Evolutionary conservation across 306 rosid species (phyloP), one percentile per base, ranked within the genome.

Genomic region (Trichosanthes cucumerina): DNA sequence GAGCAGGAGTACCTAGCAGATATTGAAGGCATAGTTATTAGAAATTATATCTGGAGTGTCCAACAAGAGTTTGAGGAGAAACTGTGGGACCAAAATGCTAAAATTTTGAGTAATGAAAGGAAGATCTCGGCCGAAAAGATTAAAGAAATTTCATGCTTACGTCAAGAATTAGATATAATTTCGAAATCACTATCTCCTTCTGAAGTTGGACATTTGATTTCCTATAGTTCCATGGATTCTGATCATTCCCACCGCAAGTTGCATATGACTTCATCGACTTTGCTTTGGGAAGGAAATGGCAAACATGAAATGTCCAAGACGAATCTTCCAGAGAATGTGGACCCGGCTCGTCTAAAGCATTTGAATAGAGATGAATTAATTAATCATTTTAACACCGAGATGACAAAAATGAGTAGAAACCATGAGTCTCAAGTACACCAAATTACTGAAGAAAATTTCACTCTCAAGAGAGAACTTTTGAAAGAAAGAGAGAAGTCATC

Each of bases 371-470:
- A 91, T 26, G 89, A 88, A 41, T 79, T 93, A 86, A 60, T 87
- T 41, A 39, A 39, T 46, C 77, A 86, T 79, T 84, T 60, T 49
- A 86, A 81, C 77, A 79, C 82, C 44, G 88, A 84, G 88, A 88
- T 96, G 84, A 88, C 91, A 71, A 87, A 83, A 64, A 84, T 89
- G 93, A 91, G 84, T 88, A 90, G 98, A 87, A 85, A 89, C 69
- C 98, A 96, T 36, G 99, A 96, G 78, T 88, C 89, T 54, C 79
- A 88, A 72, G 89, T 91, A 86, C 97, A 80, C 8, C 82, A 82
- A 83, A 68, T 82, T 69, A 92, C 90, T 31, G 99, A 96, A 85
- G 87, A 88, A 72, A 80, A 69, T 77, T 80, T 89, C 81, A 80
- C 80, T 78, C 91, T 89, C 36, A 91, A 41, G 86, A 63, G 97